Percentiles rank a stretch among this genome's conserved stretches.
Conservation (phyloP, 768 basidiomycete species). For the Podaxis sp. region DNA sequence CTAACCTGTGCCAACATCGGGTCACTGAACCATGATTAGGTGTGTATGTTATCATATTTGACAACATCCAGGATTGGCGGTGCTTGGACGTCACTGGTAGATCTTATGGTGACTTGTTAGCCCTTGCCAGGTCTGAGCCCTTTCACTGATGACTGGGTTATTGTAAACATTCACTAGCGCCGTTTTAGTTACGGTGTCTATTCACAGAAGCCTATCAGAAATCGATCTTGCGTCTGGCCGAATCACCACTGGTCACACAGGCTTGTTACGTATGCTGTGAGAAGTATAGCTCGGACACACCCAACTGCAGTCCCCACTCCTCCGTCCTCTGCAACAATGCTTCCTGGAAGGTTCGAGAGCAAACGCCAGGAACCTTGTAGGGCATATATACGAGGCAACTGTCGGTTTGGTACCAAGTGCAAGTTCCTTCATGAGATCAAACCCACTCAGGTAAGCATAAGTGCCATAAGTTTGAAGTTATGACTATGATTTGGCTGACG, state of each 20-base stretch:
- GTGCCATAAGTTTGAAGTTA: background rate
- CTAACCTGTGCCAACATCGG: too few species aligned
- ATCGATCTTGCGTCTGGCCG: background rate
- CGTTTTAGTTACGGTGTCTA: background rate
- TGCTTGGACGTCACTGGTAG: too few species aligned
- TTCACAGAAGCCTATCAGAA: background rate
- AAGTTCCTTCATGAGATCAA: background rate
- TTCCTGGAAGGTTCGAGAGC: background rate
- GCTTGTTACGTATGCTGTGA: background rate
- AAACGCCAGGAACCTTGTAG: background rate
- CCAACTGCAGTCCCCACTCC: too few species aligned
- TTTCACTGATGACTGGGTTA: too few species aligned
- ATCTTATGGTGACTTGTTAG: too few species aligned
- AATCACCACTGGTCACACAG: background rate
- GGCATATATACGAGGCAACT: background rate
- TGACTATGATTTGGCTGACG: background rate
- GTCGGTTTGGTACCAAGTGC: slow-evolving; percentile 10
- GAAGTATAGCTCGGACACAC: background rate
- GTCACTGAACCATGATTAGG: too few species aligned
- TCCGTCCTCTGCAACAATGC: slow-evolving; percentile 16
- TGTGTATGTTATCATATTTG: too few species aligned
- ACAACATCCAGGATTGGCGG: too few species aligned
- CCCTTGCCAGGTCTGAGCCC: too few species aligned
- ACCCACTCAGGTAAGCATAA: background rate
- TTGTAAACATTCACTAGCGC: too few species aligned